Evolutionary conservation across 306 rosid species (phyloP).

Genomic region (Citrullus colocynthis): DNA sequence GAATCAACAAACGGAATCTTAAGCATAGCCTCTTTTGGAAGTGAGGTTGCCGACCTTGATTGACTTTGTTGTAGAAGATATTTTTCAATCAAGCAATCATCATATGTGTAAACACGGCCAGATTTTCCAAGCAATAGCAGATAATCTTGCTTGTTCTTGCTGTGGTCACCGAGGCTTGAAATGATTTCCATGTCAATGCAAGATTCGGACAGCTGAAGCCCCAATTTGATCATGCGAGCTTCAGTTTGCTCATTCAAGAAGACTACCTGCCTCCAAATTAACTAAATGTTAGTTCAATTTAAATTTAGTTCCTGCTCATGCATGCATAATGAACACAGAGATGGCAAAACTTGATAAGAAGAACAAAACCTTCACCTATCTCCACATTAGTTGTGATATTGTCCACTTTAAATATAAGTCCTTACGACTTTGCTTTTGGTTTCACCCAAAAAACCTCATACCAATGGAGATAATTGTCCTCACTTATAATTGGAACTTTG

Average conservation of each 20-base stretch:
- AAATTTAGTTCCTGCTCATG: neutral
- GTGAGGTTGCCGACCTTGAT: slow-evolving; percentile 44
- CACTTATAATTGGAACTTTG: no score
- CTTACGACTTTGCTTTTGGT: no score
- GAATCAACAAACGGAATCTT: slow-evolving; percentile 70
- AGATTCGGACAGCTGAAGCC: slow-evolving; percentile 53
- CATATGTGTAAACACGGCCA: slow-evolving; percentile 51
- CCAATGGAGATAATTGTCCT: no score
- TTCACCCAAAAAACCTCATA: no score
- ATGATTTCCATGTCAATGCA: slow-evolving; percentile 62
- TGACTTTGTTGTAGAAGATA: slow-evolving; percentile 72
- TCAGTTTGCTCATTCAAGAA: slow-evolving; percentile 69
- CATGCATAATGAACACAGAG: neutral
- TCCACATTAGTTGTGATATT: no score
- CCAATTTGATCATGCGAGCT: slow-evolving; percentile 57
- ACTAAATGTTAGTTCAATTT: neutral
- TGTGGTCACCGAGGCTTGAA: slow-evolving; percentile 50
- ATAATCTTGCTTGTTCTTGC: slow-evolving; percentile 48
- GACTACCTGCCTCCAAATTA: slow-evolving; percentile 40
- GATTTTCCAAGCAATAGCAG: slow-evolving; percentile 69
- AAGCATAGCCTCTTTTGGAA: slow-evolving; percentile 61
- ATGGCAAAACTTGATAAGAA: neutral
- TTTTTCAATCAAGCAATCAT: slow-evolving; percentile 54
- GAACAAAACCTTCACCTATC: no score
- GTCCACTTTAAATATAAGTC: no score